Percentiles rank a stretch among this genome's conserved stretches.
Evolutionary conservation across 2,329 filamentous ascomycete genomes (phyloP).

Genomic region (Aspergillus brasiliensis): DNA sequence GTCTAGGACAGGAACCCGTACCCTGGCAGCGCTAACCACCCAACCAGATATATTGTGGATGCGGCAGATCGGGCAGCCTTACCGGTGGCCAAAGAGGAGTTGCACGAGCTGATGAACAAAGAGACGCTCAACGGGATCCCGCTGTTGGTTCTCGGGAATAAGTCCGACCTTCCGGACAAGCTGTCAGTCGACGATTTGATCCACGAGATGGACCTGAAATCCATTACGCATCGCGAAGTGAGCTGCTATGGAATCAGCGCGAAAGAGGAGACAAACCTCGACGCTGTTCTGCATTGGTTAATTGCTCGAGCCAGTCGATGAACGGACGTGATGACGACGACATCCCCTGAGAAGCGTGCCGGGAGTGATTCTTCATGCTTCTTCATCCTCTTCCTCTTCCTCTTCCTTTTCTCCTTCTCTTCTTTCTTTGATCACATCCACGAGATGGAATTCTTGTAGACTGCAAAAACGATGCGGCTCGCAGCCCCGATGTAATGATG

Average conservation of each 20-base stretch:
- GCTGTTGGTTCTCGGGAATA: constrained; percentile 92
- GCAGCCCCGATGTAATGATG: constrained; percentile 52
- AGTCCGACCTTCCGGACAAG: constrained; percentile 90
- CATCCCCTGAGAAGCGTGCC: background rate
- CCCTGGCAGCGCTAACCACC: constrained; percentile 15
- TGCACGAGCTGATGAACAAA: constrained; percentile 85
- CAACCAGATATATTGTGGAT: constrained; percentile 82
- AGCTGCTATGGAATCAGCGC: constrained; percentile 99
- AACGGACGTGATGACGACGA: constrained; percentile 25
- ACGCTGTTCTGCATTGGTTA: constrained; percentile 94
- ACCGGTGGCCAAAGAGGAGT: constrained; percentile 84
- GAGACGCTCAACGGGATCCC: constrained; percentile 85
- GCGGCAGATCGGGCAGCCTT: constrained; percentile 82
- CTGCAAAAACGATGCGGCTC: constrained; percentile 29
- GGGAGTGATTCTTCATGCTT: constrained; percentile 13
- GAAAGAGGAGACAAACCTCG: constrained; percentile 97
- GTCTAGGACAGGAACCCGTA: background rate
- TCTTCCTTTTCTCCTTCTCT: too few relatives aligned
- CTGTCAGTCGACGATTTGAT: constrained; percentile 93
- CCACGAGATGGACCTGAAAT: constrained; percentile 85
- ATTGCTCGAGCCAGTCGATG: constrained; percentile 83
- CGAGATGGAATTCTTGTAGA: constrained; percentile 17
- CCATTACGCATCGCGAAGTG: constrained; percentile 87
- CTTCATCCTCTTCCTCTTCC: background rate
- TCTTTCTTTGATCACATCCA: background rate